Conservation (phyloP, 202 grass and related monocot genomes). For the Panicum hallii region DNA sequence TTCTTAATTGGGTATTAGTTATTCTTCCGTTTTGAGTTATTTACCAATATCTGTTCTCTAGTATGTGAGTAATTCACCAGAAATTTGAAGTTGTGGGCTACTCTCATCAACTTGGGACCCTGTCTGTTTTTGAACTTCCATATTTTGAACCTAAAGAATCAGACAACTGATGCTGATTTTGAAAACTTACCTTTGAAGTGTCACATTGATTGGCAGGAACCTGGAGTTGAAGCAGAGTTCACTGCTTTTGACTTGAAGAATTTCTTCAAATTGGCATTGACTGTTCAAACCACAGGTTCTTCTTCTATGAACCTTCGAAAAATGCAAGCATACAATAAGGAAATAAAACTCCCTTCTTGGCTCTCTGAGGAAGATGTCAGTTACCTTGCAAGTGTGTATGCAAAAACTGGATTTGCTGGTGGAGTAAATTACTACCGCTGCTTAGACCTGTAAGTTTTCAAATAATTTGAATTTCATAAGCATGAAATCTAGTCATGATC, state of each 20-base stretch:
- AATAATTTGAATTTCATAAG: not conserved
- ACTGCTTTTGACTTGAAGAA: constrained; percentile 43
- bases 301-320: constrained; percentile 37
- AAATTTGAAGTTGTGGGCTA: not conserved
- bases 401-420: constrained; percentile 69
- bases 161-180: not conserved
- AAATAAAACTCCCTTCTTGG: constrained; percentile 58
- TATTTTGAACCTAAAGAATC: not conserved
- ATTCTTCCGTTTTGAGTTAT: not conserved
- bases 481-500: not conserved
- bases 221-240: constrained; percentile 59
- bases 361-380: constrained; percentile 68
- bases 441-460: constrained; percentile 37
- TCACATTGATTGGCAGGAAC: constrained; percentile 50
- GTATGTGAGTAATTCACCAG: not conserved
- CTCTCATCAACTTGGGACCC: not conserved
- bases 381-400: constrained; percentile 60
- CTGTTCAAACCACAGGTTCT: constrained; percentile 31
- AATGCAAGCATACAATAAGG: constrained; percentile 34
- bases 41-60: no score
- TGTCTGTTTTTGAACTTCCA: not conserved
- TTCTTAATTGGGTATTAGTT: not conserved
- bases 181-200: not conserved
- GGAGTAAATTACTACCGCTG: constrained; percentile 86
- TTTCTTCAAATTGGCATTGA: constrained; percentile 57